Percentiles rank a stretch among this genome's conserved stretches.
Conservation (phyloP, 768 basidiomycete species). For the Trametes meyenii region DNA sequence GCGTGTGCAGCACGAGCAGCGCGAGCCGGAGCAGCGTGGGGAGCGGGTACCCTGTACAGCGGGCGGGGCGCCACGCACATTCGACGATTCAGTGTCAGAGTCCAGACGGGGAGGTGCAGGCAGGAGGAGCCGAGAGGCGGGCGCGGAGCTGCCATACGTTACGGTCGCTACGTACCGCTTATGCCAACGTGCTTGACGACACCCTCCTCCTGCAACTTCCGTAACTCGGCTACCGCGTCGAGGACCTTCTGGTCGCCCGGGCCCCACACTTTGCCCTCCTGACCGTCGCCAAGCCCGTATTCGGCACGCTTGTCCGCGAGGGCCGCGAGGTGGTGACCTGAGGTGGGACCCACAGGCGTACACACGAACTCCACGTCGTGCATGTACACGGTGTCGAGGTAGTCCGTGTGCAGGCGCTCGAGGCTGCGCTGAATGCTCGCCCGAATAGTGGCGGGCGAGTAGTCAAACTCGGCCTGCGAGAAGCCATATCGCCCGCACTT, state of each 20-base stretch:
- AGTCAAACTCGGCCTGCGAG: constrained; percentile 63
- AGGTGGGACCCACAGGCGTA: constrained; percentile 50
- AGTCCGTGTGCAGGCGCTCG: constrained; percentile 68
- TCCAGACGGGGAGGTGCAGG: neutral
- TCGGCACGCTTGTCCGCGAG: constrained; percentile 52
- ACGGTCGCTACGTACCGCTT: constrained; percentile 53
- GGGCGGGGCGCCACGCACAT: neutral
- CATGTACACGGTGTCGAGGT: constrained; percentile 79
- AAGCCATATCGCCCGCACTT: constrained; percentile 82
- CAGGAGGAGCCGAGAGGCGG: neutral
- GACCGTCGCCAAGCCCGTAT: constrained; percentile 67
- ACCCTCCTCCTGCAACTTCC: constrained; percentile 72
- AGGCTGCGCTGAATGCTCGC: constrained; percentile 69
- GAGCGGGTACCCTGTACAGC: constrained; percentile 68
- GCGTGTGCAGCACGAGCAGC: constrained; percentile 66
- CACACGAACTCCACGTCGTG: constrained; percentile 86
- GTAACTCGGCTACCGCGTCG: constrained; percentile 65
- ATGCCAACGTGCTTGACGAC: constrained; percentile 76
- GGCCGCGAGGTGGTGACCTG: constrained; percentile 60
- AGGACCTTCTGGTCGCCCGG: constrained; percentile 75
- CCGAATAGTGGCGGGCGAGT: constrained; percentile 66
- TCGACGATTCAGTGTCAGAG: neutral
- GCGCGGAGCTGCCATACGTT: neutral
- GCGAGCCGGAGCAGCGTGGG: constrained; percentile 84
- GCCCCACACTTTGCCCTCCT: constrained; percentile 60